phyloP scores from a whole-genome alignment of 164 flowering plant genomes.

The Liquidambar formosana region DNA sequence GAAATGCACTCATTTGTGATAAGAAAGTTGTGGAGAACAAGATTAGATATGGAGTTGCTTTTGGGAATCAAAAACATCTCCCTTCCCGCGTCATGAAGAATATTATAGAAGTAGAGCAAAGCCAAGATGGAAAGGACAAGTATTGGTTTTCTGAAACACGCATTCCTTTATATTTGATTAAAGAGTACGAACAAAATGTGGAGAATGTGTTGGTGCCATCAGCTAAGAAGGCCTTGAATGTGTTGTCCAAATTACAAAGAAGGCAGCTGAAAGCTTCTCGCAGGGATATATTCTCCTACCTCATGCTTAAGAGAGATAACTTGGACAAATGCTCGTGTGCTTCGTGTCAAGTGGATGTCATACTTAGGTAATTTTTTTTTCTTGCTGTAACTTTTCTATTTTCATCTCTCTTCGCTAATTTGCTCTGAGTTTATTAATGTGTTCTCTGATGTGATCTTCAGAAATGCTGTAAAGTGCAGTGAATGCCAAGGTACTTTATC shows the following conservation, averaged over 20 bases:
- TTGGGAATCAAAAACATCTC: constrained; percentile 80
- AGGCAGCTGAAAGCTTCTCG: constrained; percentile 55
- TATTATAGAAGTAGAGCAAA: constrained; percentile 54
- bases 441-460: constrained; percentile 34
- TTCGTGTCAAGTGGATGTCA: constrained; percentile 65
- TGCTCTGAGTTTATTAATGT: constrained; percentile 16
- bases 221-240: constrained; percentile 21
- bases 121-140: constrained; percentile 57
- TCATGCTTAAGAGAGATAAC: constrained; percentile 55
- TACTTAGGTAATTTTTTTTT: constrained; percentile 48
- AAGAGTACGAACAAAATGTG: constrained; percentile 64
- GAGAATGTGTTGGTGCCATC: constrained; percentile 25
- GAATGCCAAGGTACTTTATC: constrained; percentile 70
- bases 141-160: constrained; percentile 82
- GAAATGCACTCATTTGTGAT: constrained; percentile 75
- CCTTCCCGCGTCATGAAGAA: constrained; percentile 90
- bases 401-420: background rate
- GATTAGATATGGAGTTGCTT: constrained; percentile 63
- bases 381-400: background rate
- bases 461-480: constrained; percentile 71
- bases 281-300: constrained; percentile 61
- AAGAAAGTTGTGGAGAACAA: constrained; percentile 57
- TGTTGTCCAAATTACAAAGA: constrained; percentile 44
- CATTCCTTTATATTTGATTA: constrained; percentile 81
- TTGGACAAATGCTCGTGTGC: constrained; percentile 53